Percentiles rank a stretch among this genome's conserved stretches.
Conservation (phyloP, 108 stramenopile species). For the Skeletonema menzelii region DNA sequence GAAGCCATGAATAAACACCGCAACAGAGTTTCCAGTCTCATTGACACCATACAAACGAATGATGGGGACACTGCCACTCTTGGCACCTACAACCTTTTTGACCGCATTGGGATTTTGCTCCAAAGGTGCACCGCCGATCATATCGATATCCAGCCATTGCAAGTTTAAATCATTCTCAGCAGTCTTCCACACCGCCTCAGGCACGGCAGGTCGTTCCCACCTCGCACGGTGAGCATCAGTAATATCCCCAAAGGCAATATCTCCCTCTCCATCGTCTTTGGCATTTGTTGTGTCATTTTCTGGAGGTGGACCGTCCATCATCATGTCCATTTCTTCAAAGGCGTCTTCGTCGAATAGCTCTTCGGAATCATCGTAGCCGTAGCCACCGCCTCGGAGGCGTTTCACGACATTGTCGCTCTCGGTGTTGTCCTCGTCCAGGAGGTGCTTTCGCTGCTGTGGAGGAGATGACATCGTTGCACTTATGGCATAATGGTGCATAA, state of each 20-base stretch:
- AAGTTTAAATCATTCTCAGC: slow-evolving; percentile 60
- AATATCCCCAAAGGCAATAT: slow-evolving; percentile 28
- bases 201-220: slow-evolving; percentile 58
- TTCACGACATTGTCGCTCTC: not conserved
- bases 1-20: slow-evolving; percentile 94
- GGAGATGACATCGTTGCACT: not conserved
- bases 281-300: slow-evolving; percentile 9
- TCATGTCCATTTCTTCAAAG: slow-evolving; percentile 7
- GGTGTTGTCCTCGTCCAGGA: not conserved
- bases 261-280: slow-evolving; percentile 12
- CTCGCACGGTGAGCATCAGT: slow-evolving; percentile 28
- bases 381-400: slow-evolving; percentile 9
- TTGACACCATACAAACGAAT: slow-evolving; percentile 95
- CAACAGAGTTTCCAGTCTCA: slow-evolving; percentile 88
- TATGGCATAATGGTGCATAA: too few relatives aligned
- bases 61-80: slow-evolving; percentile 80
- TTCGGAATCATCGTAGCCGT: slow-evolving; percentile 8
- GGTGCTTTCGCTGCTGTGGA: not conserved
- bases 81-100: slow-evolving; percentile 62
- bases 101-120: slow-evolving; percentile 66
- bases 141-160: slow-evolving; percentile 98
- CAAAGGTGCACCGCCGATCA: slow-evolving; percentile 83
- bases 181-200: slow-evolving; percentile 23
- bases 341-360: slow-evolving; percentile 16
- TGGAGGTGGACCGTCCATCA: slow-evolving; percentile 2